Evolutionary conservation across 2,329 filamentous ascomycete species (phyloP).

Genomic region (Sphaerulina musiva): DNA sequence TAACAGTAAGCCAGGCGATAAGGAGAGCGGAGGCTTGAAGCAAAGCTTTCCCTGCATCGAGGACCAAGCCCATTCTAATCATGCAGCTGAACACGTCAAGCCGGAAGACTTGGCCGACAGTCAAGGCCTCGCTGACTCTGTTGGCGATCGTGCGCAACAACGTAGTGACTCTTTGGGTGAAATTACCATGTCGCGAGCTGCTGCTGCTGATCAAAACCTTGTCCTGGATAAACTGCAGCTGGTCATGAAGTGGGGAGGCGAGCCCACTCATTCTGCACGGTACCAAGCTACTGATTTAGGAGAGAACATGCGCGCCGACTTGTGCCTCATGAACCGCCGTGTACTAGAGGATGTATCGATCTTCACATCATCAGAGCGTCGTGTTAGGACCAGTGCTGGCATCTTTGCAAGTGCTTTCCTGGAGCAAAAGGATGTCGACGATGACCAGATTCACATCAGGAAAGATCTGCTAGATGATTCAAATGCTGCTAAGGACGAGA

Average conservation of each 20-base stretch:
- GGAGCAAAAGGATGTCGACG: conserved; percentile 73
- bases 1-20: conserved; percentile 50
- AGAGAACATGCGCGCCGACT: conserved; percentile 90
- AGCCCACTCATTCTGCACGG: conserved; percentile 92
- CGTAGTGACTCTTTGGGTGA: conserved; percentile 81
- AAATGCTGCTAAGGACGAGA: conserved; percentile 96
- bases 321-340: conserved; percentile 86
- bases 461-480: conserved; percentile 96
- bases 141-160: conserved; percentile 45
- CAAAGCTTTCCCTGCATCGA: conserved; percentile 13
- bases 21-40: conserved; percentile 47
- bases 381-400: conserved; percentile 91
- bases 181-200: conserved; percentile 87
- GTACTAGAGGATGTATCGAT: conserved; percentile 88
- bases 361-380: conserved; percentile 90
- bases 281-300: conserved; percentile 95
- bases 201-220: conserved; percentile 84
- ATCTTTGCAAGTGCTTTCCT: conserved; percentile 91
- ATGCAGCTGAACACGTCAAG: not conserved
- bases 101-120: conserved; percentile 20
- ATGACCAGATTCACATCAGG: conserved; percentile 81
- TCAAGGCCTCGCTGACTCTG: conserved; percentile 32
- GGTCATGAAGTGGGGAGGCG: conserved; percentile 98
- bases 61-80: conserved; percentile 1
- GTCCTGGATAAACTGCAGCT: conserved; percentile 93